Evolutionary conservation across 768 basidiomycete species (phyloP), one percentile per base, ranked within the genome.

Genomic region (Tulasnella sp.): DNA sequence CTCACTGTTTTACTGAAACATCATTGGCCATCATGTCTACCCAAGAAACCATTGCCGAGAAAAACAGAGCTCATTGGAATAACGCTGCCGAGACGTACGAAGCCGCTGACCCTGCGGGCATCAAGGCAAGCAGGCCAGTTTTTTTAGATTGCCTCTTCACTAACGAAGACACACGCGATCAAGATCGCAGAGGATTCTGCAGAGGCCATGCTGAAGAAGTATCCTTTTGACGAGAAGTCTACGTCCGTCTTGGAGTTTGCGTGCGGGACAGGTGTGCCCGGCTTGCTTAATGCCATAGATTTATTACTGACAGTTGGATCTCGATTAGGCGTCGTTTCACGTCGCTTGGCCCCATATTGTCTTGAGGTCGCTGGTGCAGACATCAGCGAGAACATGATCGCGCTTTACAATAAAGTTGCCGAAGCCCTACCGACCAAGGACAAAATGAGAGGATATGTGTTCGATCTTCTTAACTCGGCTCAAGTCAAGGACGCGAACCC

Each of bases 191-290:
- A 75, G 40, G 73, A 73, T 19, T 71, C 79, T 19, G 78, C 77
- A 0, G 69, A 65, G 17, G 79, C 77, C 1, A 81, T 84, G 72
- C 59, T 74, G n/a, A 65, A 77, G 41, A 76, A 75, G 2, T 86
- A 84, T 74, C 74, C 80, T 0, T 88, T 92, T 75, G 81, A 87
- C 69, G 84, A 85, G 59, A 83, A 86, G 35, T 76, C 75, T 6
- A 91, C 90, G 5, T 81, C 79, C 6, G 81, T 89, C 19, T 81
- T 92, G 83, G 91, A 92, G 75, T 92, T 85, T 76, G 90, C 90
- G 5, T 92, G 90, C 77, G 90, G 90, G 14, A 85, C 85, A 74
- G 90, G 90, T 88, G 73, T 41, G 81, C 76, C 40, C 40, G 16
- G 14, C 0, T 39, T 2, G 11, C 34, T 37, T 72, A 26, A 34